A percentile compares a stretch with the other conserved stretches of the same genome.
These are phyloP conservation scores for Carex littledalei DNA, from an alignment of 176 grass and related monocot genomes.

Conservation along the genomic window DNA sequence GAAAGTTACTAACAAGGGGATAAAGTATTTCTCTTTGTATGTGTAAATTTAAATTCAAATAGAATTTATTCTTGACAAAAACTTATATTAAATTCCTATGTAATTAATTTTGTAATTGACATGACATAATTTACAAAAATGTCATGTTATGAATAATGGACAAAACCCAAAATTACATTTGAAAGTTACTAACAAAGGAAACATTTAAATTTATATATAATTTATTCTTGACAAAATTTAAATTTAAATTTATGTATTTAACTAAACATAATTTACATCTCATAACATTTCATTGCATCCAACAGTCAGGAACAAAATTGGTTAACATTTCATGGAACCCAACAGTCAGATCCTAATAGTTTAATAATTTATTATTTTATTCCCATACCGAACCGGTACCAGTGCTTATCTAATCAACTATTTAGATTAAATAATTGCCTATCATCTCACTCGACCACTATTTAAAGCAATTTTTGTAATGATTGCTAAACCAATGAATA, in stretches of 20 bases:
- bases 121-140: not conserved
- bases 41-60: no score
- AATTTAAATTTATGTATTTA: no score
- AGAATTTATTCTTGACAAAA: no score
- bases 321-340: not conserved
- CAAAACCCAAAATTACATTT: not conserved
- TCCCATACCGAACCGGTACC: not conserved
- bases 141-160: not conserved
- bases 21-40: not conserved
- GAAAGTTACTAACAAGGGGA: not conserved
- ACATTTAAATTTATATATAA: no score
- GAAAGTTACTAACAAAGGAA: no score
- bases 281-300: not conserved
- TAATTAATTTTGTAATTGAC: no score
- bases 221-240: no score
- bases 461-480: slow-evolving; percentile 1
- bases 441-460: not conserved
- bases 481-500: not conserved
- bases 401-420: not conserved
- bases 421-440: not conserved
- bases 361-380: not conserved
- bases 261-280: not conserved
- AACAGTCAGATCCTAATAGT: not conserved
- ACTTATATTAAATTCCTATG: no score
- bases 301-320: not conserved